A percentile compares a stretch with the other conserved stretches of the same genome.
Conservation (phyloP, 2,329 filamentous ascomycete genomes). For the Exutisphaerella laricina region DNA sequence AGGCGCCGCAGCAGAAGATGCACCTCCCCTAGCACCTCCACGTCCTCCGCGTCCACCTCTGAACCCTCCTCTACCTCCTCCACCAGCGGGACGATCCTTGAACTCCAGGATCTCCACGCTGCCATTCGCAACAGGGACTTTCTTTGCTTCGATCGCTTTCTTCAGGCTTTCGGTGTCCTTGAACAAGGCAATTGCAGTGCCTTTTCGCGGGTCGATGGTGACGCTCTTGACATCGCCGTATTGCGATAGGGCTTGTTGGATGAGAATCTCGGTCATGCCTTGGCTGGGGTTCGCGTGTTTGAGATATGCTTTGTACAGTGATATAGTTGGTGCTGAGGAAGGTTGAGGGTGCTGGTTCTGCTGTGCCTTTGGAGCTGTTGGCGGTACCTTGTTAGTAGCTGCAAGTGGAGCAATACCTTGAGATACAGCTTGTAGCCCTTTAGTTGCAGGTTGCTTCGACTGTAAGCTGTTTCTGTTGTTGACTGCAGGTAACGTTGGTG, state of each 20-base stretch:
- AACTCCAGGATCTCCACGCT: constrained; percentile 82
- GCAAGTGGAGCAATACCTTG: constrained; percentile 6
- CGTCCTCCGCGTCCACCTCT: constrained; percentile 16
- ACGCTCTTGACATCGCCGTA: constrained; percentile 74
- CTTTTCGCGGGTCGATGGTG: constrained; percentile 91
- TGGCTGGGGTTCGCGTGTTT: constrained; percentile 71
- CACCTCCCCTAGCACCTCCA: constrained; percentile 16
- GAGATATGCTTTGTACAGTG: constrained; percentile 50
- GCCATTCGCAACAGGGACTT: constrained; percentile 74
- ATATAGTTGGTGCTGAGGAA: constrained; percentile 21
- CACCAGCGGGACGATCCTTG: constrained; percentile 48
- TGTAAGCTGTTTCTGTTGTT: constrained; percentile 24
- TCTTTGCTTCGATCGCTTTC: constrained; percentile 76
- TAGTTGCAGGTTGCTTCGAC: constrained; percentile 17
- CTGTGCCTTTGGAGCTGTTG: constrained; percentile 30
- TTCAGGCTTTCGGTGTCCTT: constrained; percentile 63
- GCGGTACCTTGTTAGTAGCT: constrained; percentile 19
- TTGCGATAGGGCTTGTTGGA: constrained; percentile 65
- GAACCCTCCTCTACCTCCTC: constrained; percentile 13
- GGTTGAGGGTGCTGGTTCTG: constrained; percentile 24
- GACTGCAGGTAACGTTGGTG: constrained; percentile 24
- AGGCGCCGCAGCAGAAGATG: constrained; percentile 6
- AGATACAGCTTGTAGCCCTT: no score
- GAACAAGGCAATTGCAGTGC: constrained; percentile 91
- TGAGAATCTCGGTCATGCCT: constrained; percentile 76